Conservation (phyloP, 2,329 filamentous ascomycete genomes). For the Thermoascus crustaceus region DNA sequence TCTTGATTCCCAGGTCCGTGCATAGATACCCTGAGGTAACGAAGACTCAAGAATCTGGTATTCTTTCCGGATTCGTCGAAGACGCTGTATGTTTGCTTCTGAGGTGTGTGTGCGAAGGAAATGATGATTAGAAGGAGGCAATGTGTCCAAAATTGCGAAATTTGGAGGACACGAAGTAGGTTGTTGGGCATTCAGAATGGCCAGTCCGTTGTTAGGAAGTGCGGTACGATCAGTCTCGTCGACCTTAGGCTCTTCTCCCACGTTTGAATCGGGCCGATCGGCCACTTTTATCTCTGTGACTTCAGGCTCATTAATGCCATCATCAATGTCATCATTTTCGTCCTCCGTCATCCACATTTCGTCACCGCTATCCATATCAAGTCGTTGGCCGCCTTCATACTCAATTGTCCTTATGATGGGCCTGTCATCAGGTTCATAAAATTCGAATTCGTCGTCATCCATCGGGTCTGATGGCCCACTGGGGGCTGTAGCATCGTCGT, state of each 20-base stretch:
- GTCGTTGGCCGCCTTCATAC: slow-evolving; percentile 36
- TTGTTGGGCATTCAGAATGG: slow-evolving; percentile 3
- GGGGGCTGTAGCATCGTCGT: slow-evolving; percentile 16
- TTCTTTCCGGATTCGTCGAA: slow-evolving; percentile 49
- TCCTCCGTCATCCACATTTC: slow-evolving; percentile 36
- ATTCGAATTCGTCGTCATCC: slow-evolving; percentile 14
- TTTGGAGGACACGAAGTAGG: slow-evolving; percentile 17
- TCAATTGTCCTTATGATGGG: slow-evolving; percentile 29
- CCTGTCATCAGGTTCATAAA: slow-evolving; percentile 12
- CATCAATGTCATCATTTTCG: slow-evolving; percentile 24
- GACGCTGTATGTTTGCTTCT: slow-evolving; percentile 11
- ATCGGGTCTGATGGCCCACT: slow-evolving; percentile 4
- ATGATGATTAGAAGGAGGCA: slow-evolving; percentile 37
- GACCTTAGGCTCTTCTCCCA: slow-evolving; percentile 5
- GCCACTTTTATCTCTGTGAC: slow-evolving; percentile 8
- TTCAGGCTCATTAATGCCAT: slow-evolving; percentile 8
- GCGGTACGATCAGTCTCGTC: background rate
- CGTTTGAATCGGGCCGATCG: background rate
- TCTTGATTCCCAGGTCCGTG: slow-evolving; percentile 52
- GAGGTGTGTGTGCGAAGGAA: slow-evolving; percentile 24
- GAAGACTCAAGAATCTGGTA: slow-evolving; percentile 49
- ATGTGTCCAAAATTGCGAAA: slow-evolving; percentile 35
- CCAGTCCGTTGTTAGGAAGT: background rate
- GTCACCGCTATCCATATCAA: slow-evolving; percentile 37
- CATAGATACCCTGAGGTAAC: slow-evolving; percentile 49